A percentile compares a stretch with the other conserved stretches of the same genome.
These are phyloP conservation scores for Podaxis mareebaensis DNA, from an alignment of 768 basidiomycete species.

Conservation along the genomic window DNA sequence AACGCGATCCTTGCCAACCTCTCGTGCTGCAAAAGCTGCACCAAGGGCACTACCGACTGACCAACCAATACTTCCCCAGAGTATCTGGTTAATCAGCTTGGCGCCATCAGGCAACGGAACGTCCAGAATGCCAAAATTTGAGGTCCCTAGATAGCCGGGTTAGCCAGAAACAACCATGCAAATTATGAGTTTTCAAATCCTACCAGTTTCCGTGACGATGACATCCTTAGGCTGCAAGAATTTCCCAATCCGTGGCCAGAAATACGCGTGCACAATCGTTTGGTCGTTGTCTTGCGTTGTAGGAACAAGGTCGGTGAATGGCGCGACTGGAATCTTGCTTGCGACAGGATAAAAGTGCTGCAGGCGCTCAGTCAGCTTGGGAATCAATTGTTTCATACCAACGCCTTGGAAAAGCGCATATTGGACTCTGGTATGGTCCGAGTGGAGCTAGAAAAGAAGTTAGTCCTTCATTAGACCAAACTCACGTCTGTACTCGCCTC, in stretches of 20 bases:
- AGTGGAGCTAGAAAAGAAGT: slow-evolving; percentile 59
- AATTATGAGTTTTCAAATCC: neutral
- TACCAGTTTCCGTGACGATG: slow-evolving; percentile 86
- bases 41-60: slow-evolving; percentile 75
- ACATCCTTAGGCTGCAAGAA: slow-evolving; percentile 78
- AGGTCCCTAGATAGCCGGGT: slow-evolving; percentile 49
- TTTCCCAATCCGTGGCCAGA: slow-evolving; percentile 78
- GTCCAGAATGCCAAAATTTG: slow-evolving; percentile 84
- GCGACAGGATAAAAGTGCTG: slow-evolving; percentile 40
- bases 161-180: neutral
- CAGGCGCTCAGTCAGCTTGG: slow-evolving; percentile 62
- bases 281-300: slow-evolving; percentile 42
- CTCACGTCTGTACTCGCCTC: slow-evolving; percentile 45
- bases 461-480: neutral
- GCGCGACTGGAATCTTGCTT: slow-evolving; percentile 46
- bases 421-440: slow-evolving; percentile 66
- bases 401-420: slow-evolving; percentile 64
- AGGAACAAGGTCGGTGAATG: slow-evolving; percentile 45
- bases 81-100: slow-evolving; percentile 69
- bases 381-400: slow-evolving; percentile 78
- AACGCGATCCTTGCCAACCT: slow-evolving; percentile 60
- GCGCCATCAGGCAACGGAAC: slow-evolving; percentile 74
- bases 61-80: slow-evolving; percentile 95
- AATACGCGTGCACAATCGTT: slow-evolving; percentile 72
- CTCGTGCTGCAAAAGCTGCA: slow-evolving; percentile 76